Evolutionary conservation across 345 rosid species (phyloP), one percentile per base, ranked within the genome.

Genomic region (Camelina laxa): DNA sequence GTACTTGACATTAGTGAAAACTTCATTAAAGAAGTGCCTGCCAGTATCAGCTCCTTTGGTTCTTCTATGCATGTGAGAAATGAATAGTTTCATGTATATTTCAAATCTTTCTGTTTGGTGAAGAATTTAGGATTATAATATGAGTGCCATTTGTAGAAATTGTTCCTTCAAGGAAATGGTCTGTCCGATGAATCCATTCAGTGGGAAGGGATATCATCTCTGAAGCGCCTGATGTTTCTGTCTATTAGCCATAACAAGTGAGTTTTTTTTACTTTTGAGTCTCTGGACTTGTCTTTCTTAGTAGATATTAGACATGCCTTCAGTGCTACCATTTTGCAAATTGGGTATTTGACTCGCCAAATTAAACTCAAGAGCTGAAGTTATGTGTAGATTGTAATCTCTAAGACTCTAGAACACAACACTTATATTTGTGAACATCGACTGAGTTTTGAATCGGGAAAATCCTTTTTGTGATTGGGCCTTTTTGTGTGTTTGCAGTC

Each of bases 1-100:
- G 83, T 89, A 66, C 82, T 91, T 49, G 91, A 90, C 75, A n/a
- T 87, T 57, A 83, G 87, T 39, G 86, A 85, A 81, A 94, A 91
- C 67, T 69, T 44, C 62, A 83, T 94, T 77, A 83, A 77, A 44
- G 77, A 61, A 63, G 76, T 91, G 59, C 91, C 98, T 19, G 42
- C 49, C 48, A 79, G 72, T 69, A 83, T 94, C 73, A 77, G 85
- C 55, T 74, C 80, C 49, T 78, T 94, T 72, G 84, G 63, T 67
- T 84, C 84, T 67, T 84, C 84, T 58, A 22, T 90, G 73, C 90
- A 67, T 51, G 75, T 65, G 35, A 33, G 74, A 62, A 69, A 2
- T 36, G 6, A 30, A 19, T 36, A 21, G n/a, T 10, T 56, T 70
- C 14, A 53, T 57, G 35, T 60, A 16, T 20, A 12, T 30, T 55